Evolutionary conservation across 2,329 filamentous ascomycete genomes (phyloP).

Genomic region (Tolypocladium nubicola): DNA sequence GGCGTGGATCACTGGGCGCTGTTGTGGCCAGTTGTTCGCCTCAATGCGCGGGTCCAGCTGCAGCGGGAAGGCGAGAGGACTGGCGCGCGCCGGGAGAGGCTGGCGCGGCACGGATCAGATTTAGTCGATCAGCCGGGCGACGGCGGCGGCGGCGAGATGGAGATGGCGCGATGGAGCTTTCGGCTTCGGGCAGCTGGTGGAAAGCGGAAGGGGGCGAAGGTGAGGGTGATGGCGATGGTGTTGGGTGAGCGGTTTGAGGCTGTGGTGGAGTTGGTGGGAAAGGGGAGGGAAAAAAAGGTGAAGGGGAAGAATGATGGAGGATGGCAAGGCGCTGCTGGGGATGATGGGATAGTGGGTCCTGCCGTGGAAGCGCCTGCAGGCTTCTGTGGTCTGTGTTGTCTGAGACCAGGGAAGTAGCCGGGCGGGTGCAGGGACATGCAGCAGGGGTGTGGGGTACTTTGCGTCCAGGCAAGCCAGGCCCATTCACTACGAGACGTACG

Average conservation of each 20-base stretch:
- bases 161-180: background rate
- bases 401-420: background rate
- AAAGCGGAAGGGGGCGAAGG: conserved; percentile 7
- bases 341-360: conserved; percentile 13
- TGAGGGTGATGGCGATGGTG: conserved; percentile 6
- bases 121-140: background rate
- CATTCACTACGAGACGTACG: background rate
- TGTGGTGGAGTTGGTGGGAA: conserved; percentile 16
- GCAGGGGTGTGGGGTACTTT: background rate
- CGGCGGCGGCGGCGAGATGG: background rate
- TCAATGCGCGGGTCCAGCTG: background rate
- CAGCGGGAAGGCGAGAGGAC: background rate
- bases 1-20: background rate
- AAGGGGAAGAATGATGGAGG: conserved; percentile 15
- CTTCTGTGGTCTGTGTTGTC: background rate
- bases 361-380: conserved; percentile 7
- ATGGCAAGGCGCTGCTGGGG: conserved; percentile 9
- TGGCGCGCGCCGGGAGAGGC: background rate
- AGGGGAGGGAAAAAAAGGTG: conserved; percentile 14
- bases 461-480: background rate
- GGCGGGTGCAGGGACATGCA: background rate
- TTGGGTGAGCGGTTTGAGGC: conserved; percentile 5
- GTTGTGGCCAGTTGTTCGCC: background rate
- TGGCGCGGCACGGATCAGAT: background rate
- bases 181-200: background rate